Evolutionary conservation across 495 filamentous ascomycete species (phyloP).

Genomic region (Pseudevernia furfuracea): DNA sequence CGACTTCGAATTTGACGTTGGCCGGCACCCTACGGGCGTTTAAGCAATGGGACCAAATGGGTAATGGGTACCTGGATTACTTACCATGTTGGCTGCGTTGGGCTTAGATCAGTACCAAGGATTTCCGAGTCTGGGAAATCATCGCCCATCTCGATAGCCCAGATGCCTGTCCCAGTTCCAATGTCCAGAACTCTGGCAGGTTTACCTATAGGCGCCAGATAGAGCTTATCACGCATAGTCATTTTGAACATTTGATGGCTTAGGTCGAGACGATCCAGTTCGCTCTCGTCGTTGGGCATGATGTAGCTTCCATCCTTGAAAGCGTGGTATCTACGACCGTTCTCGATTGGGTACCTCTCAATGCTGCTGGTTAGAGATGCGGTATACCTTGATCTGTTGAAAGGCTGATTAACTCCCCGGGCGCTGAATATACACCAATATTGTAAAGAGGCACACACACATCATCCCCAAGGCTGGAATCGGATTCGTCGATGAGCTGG

Average conservation of each 20-base stretch:
- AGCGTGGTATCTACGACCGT: conserved; percentile 41
- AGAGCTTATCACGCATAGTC: conserved; percentile 30
- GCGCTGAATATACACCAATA: background rate
- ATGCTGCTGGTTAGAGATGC: conserved; percentile 45
- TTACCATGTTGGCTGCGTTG: conserved; percentile 44
- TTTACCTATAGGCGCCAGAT: conserved; percentile 33
- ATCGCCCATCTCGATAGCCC: conserved; percentile 57
- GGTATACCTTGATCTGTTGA: conserved; percentile 24
- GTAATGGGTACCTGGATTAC: background rate
- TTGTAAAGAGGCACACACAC: conserved; percentile 6
- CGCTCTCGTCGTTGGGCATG: conserved; percentile 42
- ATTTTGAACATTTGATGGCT: conserved; percentile 35
- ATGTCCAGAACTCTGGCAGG: conserved; percentile 41
- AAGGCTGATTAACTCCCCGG: background rate
- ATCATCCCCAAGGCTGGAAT: conserved; percentile 22
- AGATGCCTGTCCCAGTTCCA: conserved; percentile 53
- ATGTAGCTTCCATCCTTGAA: conserved; percentile 58
- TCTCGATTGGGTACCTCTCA: conserved; percentile 53
- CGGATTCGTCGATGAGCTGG: conserved; percentile 21
- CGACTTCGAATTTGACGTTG: conserved; percentile 56
- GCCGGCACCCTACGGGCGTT: conserved; percentile 38
- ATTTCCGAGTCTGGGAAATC: conserved; percentile 47
- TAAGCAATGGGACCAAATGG: background rate
- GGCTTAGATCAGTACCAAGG: conserved; percentile 57
- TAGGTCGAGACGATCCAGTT: conserved; percentile 29